Evolutionary conservation across 2,329 filamentous ascomycete genomes (phyloP), one percentile per base, ranked within the genome.

Genomic region (Acarospora socialis): DNA sequence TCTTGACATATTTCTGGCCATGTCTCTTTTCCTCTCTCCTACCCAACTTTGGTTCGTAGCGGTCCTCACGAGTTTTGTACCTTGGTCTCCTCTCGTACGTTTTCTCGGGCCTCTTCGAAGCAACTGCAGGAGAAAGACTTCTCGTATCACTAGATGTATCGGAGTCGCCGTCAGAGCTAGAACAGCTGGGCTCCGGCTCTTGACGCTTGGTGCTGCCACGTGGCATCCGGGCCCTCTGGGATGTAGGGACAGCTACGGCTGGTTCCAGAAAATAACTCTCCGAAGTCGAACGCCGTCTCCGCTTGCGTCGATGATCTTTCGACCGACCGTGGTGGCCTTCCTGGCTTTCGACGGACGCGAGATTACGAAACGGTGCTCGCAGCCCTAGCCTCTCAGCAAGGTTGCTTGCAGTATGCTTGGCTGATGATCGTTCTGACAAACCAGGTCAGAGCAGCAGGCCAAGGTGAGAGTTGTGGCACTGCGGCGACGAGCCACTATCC

Each of bases 11-110:
- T 20, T 39, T 37, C 21, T 46, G 42, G 34, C 46, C 44, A 41
- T 51, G 41, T 35, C 50, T 47, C 43, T 50, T 48, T 48, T 44
- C 42, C 23, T 40, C 30, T 43, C 46, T 16, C 34, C 37, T 41
- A 34, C 46, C 46, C 20, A 35, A 30, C 36, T 56, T 56, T 14
- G 51, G 46, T 22, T 57, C 53, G 40, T 66, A 66, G 34, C 51
- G 54, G 35, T 65, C 61, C 23, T 51, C 48, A 21, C 54, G 57
- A 15, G 60, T 65, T 46, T 60, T 66, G 46, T 54, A 55, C 33
- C 63, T 55, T 40, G 57, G 49, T 36, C 51, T 56, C 35, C 55
- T 57, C 43, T 55, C 51, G 46, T 62, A 66, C 5, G 28, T 23
- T 10, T 34, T 36, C 9, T 8, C 13, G 7, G 15, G 33, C 24